phyloP scores from a whole-genome alignment of 1,284 basidiomycete species.

The Anthracocystis panici-leucophaei region DNA sequence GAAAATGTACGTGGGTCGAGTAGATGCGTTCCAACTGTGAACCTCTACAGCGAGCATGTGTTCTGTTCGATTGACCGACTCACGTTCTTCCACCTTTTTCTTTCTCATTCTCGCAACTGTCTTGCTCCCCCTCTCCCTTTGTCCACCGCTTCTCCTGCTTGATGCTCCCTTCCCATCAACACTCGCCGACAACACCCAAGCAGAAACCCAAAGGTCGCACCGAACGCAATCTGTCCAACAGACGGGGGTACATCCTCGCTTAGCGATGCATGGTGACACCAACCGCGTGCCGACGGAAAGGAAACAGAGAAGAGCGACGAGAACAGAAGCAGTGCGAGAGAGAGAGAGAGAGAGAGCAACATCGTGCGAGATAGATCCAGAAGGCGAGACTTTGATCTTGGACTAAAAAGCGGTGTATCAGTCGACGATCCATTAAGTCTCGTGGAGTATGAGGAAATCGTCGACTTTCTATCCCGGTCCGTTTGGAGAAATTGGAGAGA shows the following conservation, averaged over 20 bases:
- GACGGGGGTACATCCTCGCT: conserved; percentile 18
- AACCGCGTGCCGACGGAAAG: not conserved
- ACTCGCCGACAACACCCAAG: not conserved
- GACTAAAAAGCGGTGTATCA: conserved; percentile 43
- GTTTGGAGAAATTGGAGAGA: not conserved
- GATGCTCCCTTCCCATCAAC: not conserved
- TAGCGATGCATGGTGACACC: conserved; percentile 19
- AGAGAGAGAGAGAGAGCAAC: not conserved
- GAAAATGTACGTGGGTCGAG: conserved; percentile 30
- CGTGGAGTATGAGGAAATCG: not conserved
- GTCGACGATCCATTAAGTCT: conserved; percentile 24
- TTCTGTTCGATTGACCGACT: conserved; percentile 39
- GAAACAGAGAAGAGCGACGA: not conserved
- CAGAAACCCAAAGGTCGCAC: not conserved
- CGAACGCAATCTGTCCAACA: conserved; percentile 13
- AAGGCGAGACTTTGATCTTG: conserved; percentile 17
- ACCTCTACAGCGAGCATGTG: conserved; percentile 34
- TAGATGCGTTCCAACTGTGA: conserved; percentile 25
- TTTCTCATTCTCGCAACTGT: not conserved
- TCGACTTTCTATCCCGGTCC: conserved; percentile 52
- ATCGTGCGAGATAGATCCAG: not conserved
- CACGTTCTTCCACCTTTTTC: not conserved
- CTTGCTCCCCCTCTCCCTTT: not conserved
- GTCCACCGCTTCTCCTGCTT: not conserved
- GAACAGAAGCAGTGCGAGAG: not conserved